A percentile compares a stretch with the other conserved stretches of the same genome.
phyloP scores from a whole-genome alignment of 768 basidiomycete genomes.

The Kwoniella heveanensis region DNA sequence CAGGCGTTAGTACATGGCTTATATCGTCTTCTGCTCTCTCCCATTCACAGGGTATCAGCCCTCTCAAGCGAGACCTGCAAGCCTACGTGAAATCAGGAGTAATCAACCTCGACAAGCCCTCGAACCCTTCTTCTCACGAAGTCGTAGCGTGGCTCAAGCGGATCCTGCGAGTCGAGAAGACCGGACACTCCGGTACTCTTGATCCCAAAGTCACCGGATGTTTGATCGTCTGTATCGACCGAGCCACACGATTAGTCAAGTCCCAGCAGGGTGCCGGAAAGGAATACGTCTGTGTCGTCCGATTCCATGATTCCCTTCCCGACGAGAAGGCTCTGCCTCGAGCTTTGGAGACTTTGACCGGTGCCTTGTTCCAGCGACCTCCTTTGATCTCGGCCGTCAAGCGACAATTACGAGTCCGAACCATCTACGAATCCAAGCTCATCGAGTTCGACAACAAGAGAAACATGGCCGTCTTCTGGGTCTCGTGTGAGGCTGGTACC shows the following conservation, averaged over 20 bases:
- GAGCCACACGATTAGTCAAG: conserved; percentile 95
- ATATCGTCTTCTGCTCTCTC: too few relatives aligned
- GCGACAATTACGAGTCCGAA: conserved; percentile 93
- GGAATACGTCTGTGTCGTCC: conserved; percentile 96
- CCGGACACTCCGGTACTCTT: conserved; percentile 96
- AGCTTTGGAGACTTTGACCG: conserved; percentile 92
- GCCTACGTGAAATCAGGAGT: conserved; percentile 97
- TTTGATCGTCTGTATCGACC: conserved; percentile 97
- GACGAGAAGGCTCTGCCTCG: conserved; percentile 84
- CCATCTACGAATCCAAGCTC: conserved; percentile 92
- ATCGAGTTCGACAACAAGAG: conserved; percentile 97
- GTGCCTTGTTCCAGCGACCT: conserved; percentile 97
- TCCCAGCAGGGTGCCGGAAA: conserved; percentile 99
- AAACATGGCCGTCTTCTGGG: conserved; percentile 96
- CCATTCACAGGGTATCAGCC: conserved; percentile 76
- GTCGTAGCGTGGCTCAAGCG: conserved; percentile 98
- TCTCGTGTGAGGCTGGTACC: conserved; percentile 92
- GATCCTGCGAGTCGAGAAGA: conserved; percentile 96
- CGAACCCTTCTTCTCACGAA: conserved; percentile 98
- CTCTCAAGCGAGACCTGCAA: conserved; percentile 88
- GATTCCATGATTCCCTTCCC: conserved; percentile 79
- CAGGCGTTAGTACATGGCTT: too few relatives aligned
- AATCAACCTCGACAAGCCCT: conserved; percentile 99
- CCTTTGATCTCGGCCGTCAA: conserved; percentile 99
- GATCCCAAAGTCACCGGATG: conserved; percentile 99